Evolutionary conservation across 129 eudicot genomes (phyloP), one percentile per base, ranked within the genome.

Genomic region (Saposhnikovia divaricata): DNA sequence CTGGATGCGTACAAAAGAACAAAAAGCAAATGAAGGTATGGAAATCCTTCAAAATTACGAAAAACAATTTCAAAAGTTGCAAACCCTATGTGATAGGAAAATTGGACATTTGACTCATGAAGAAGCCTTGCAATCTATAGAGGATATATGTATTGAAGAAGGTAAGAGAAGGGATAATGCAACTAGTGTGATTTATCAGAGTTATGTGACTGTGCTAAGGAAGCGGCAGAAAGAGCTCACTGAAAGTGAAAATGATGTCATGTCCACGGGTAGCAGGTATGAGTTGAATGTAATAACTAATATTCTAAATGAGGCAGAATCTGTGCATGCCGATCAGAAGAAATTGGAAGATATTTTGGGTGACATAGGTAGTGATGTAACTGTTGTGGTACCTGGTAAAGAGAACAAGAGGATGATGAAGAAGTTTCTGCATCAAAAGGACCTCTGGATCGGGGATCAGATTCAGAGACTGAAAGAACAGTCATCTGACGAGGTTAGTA

Each of bases 401-500:
- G 91, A 90, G 27, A 85, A 83, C 72, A 89, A 95, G 74, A 88
- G 99, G 96, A 90, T 85, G 76, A 80, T 80, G 25, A 90, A 89
- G 86, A 96, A 95, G 74, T 84, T 84, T 79, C 75, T 89, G 78
- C 89, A 89, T 81, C 91, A 89, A 82, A 81, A 86, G 77, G 96
- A 96, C 84, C 84, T 97, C 80, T 88, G 92, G 82, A 82, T 92
- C 34, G 93, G 87, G 84, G 87, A 82, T 80, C 89, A 93, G 78
- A 86, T 96, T 74, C 99, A 90, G 85, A 90, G 94, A 83, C 98
- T 86, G 89, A 96, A 90, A 81, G 97, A 96, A 55, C 91, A 87
- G 25, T 80, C 87, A 37, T 86, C 93, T 74, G 59, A 75, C 59
- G 99, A 96, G 97, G 99, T 96, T 86, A 61, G 90, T 85, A 71